A percentile compares a stretch with the other conserved stretches of the same genome.
phyloP scores from a whole-genome alignment of 495 filamentous ascomycete species.

The Aspergillus cavernicola region DNA sequence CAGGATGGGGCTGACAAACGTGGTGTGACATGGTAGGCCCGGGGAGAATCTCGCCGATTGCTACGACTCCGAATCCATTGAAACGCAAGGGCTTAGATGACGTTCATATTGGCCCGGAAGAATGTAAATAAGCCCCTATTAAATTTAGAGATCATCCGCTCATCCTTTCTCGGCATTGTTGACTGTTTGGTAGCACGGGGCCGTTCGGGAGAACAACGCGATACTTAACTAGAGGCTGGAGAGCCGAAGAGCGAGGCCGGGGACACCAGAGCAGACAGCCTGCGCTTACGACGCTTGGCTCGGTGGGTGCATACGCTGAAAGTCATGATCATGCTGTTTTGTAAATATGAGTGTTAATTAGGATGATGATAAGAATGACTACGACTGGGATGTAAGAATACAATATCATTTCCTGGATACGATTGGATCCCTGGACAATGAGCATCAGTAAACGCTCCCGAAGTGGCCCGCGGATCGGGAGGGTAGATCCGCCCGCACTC shows the following conservation, averaged over 20 bases:
- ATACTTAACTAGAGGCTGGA: too few relatives aligned
- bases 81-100: constrained; percentile 35
- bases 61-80: constrained; percentile 23
- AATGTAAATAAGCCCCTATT: neutral
- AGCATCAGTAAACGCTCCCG: too few relatives aligned
- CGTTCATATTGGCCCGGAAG: constrained; percentile 1
- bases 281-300: neutral
- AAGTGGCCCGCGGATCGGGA: constrained; percentile 14
- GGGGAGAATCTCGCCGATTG: constrained; percentile 12
- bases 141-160: neutral
- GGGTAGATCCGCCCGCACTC: constrained; percentile 5
- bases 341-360: neutral
- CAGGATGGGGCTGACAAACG: constrained; percentile 20
- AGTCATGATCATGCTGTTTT: neutral
- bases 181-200: neutral
- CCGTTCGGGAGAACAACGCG: too few relatives aligned
- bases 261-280: too few relatives aligned
- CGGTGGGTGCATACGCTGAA: neutral
- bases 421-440: too few relatives aligned
- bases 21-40: constrained; percentile 31
- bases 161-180: neutral
- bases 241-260: too few relatives aligned
- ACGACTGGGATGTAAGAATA: neutral
- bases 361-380: neutral
- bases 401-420: neutral